phyloP scores from a whole-genome alignment of 352 stramenopile species.

The Pythium folliculosum region DNA sequence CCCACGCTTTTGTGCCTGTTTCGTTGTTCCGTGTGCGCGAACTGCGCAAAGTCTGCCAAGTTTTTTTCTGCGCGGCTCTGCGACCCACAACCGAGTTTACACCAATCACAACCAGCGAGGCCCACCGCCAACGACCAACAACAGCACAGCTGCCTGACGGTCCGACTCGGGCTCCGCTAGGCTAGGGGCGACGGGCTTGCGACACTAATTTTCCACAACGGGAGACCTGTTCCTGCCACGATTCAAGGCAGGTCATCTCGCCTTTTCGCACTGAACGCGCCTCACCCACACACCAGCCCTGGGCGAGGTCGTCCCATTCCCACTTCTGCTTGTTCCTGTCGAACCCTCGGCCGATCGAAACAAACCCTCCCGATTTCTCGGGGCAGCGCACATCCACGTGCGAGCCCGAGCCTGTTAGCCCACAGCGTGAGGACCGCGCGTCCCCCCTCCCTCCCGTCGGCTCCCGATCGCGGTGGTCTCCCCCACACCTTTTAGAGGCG shows the following conservation, averaged over 20 bases:
- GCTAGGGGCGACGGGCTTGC: not conserved
- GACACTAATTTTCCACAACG: conserved; percentile 7
- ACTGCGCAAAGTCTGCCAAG: not conserved
- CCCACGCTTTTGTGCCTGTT: conserved; percentile 12
- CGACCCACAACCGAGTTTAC: conserved; percentile 4
- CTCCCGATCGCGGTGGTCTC: not conserved
- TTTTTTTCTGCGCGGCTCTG: conserved; percentile 11
- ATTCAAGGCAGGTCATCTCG: conserved; percentile 27
- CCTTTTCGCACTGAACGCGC: conserved; percentile 25
- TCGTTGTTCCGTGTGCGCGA: conserved; percentile 11
- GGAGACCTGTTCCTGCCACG: not conserved
- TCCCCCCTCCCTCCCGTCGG: not conserved
- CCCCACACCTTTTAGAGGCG: not conserved
- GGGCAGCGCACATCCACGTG: not conserved
- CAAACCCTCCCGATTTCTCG: conserved; percentile 5
- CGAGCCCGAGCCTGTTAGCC: too few relatives aligned
- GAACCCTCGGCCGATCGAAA: conserved; percentile 36
- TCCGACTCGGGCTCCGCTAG: conserved; percentile 24
- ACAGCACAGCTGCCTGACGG: not conserved
- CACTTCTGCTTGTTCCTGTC: conserved; percentile 39
- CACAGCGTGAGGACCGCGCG: too few relatives aligned
- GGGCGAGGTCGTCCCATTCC: conserved; percentile 33
- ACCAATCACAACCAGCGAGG: conserved; percentile 15
- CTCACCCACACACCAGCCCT: not conserved
- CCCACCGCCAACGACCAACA: conserved; percentile 21